Evolutionary conservation across 768 basidiomycete genomes (phyloP), one percentile per base, ranked within the genome.

Genomic region (Amanita subjunquillea): DNA sequence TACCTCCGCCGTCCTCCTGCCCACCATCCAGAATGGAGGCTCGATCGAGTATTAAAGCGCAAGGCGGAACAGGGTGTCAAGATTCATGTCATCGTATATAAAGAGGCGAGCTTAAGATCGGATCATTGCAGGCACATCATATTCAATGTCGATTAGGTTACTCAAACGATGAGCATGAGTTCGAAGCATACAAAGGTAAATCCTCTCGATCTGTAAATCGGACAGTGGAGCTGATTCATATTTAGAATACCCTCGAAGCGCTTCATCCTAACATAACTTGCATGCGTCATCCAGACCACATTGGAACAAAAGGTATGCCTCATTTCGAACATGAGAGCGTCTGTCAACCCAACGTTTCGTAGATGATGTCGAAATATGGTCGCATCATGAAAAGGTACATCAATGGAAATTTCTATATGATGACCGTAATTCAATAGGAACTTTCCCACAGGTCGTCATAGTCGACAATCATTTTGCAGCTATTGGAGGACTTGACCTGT

Each of bases 31-130:
- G 83, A 96, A 67, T 99, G 85, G 82, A 78, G 96, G 23, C 76
- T 99, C 25, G 96, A 99, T 64, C 71, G 81, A 32, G 63, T 98
- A 10, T 73, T 98, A 47, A 72, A 87, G 66, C 79, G 85, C 49
- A 97, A 97, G 69, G 96, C 96, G 0, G 74, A 91, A 62, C 72
- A 95, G 60, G 96, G 95, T 20, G 96, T 98, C 53, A 90, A 85
- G 66, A 69, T 99, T 40, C 87, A 93, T 66, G 79, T 98, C 41
- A 74, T 92, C 55, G 90, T 97, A 3, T 97, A 97, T 75, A 98
- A 97, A 67, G 94, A 96, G 74, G 86, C 41, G 15, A 23, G 17
- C 4, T 29, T 80, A 23, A 1, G 23, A 12, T 20, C 36, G 5
- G 20, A 7, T 25, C 13, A 13, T 45, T 12, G 29, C 23, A 17